A percentile compares a stretch with the other conserved stretches of the same genome.
Conservation (phyloP, 2,329 filamentous ascomycete species). For the Trichoderma sp. region DNA sequence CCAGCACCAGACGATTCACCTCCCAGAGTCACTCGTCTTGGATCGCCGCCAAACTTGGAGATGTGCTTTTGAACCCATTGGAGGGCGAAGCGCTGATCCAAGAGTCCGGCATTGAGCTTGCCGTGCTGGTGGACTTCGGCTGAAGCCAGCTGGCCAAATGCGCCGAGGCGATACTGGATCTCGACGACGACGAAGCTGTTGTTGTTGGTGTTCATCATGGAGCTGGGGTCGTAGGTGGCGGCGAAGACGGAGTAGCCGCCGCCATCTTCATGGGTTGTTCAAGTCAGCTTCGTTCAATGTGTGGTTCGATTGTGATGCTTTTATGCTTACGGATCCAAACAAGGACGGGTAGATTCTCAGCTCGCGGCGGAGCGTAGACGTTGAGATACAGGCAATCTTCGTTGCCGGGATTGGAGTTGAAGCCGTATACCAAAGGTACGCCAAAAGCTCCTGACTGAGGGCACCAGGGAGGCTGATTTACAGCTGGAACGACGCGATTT, state of each 20-base stretch:
- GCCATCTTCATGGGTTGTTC: constrained; percentile 38
- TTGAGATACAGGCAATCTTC: constrained; percentile 50
- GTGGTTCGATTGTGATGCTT: neutral
- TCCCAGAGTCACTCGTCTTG: constrained; percentile 50
- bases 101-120: constrained; percentile 49
- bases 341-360: constrained; percentile 42
- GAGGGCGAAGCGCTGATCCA: constrained; percentile 51
- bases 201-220: constrained; percentile 29
- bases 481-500: constrained; percentile 25
- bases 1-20: constrained; percentile 56
- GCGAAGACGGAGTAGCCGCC: constrained; percentile 33
- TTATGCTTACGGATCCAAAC: constrained; percentile 41
- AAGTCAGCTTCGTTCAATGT: neutral
- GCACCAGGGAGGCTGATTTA: constrained; percentile 31
- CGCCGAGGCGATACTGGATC: constrained; percentile 40
- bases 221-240: constrained; percentile 26
- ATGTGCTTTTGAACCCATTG: constrained; percentile 54
- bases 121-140: constrained; percentile 38
- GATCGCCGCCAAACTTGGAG: constrained; percentile 51
- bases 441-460: constrained; percentile 33
- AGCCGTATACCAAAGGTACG: constrained; percentile 26
- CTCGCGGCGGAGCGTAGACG: constrained; percentile 41
- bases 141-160: constrained; percentile 47
- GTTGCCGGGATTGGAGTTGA: constrained; percentile 29
- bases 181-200: constrained; percentile 39